Conservation (phyloP, 2,329 filamentous ascomycete species). For the Shiraia sp. region DNA sequence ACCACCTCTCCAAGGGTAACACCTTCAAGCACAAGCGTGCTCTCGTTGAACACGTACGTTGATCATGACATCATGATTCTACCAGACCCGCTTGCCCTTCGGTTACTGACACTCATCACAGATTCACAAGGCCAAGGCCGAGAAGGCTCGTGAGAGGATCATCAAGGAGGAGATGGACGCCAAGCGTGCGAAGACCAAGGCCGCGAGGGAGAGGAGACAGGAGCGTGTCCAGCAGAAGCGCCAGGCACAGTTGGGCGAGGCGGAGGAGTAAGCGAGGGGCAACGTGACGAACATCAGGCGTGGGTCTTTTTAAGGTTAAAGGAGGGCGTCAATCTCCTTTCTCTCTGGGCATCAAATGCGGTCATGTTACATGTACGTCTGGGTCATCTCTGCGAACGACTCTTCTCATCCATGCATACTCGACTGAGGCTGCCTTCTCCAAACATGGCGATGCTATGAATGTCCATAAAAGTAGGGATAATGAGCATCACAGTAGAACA, state of each 20-base stretch:
- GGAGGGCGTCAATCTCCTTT: slow-evolving; percentile 46
- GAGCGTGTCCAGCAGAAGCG: slow-evolving; percentile 92
- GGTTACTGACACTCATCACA: slow-evolving; percentile 51
- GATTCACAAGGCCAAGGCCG: slow-evolving; percentile 99
- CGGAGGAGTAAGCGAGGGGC: slow-evolving; percentile 48
- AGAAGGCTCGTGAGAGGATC: slow-evolving; percentile 93
- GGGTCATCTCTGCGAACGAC: slow-evolving; percentile 42
- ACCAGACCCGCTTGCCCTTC: slow-evolving; percentile 18
- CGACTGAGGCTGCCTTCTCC: slow-evolving; percentile 39
- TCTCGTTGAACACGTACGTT: slow-evolving; percentile 98
- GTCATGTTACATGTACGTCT: slow-evolving; percentile 51
- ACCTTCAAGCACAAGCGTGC: slow-evolving; percentile 99
- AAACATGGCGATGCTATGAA: slow-evolving; percentile 40
- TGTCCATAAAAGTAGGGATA: slow-evolving; percentile 41
- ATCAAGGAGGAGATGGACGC: slow-evolving; percentile 99
- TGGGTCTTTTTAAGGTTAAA: slow-evolving; percentile 48
- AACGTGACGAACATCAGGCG: slow-evolving; percentile 46
- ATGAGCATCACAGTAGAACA: slow-evolving; percentile 41
- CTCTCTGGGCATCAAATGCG: slow-evolving; percentile 46
- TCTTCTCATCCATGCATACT: slow-evolving; percentile 42
- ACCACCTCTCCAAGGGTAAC: slow-evolving; percentile 99
- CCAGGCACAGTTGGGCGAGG: slow-evolving; percentile 78
- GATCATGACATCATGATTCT: slow-evolving; percentile 44
- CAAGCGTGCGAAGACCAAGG: slow-evolving; percentile 99
- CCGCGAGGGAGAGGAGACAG: slow-evolving; percentile 96